Base-by-base conservation (phyloP, 495 filamentous ascomycete species). In the Niebla homalea region DNA sequence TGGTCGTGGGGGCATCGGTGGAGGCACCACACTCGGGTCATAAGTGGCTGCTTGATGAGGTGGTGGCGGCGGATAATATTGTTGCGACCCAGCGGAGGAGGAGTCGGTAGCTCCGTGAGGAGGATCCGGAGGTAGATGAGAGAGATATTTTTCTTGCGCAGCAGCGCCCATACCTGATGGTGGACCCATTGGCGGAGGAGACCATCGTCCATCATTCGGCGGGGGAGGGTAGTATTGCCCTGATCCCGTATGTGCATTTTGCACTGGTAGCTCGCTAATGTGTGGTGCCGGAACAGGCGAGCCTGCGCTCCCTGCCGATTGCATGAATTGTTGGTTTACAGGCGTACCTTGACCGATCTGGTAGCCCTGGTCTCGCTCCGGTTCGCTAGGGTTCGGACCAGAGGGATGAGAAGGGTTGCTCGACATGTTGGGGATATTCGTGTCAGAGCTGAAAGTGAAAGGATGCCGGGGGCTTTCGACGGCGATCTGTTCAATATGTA, bases 51-150 rank as follows among this genome's bases (percentile, higher is more conserved):
- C 21, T 23, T 29, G 46, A 35, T 48, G 46, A 29, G 48, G 37
- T 5, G 48, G 48, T 25, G 45, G 51, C 7, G 51, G 51, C 22
- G 51, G 51, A 5, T 48, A 53, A n/a, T 53, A 49, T 23, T 22
- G 45, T 14, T 48, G 44, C 23, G 51, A 25, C 2, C 25, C 16
- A 16, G 47, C 44, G 32, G 20, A 43, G n/a, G 37, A 23, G 3
- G 15, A 26, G 1, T 26, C 41, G 20, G 42, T 7, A 36, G 12
- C 41, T 19, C 18, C 48, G 1, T 32, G 29, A 32, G 8, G 29
- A 32, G 8, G 29, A 7, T 32, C 14, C 29, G 29, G 0, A 11
- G 29, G 29, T 32, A 12, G 29, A 5, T 22, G 43, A 7, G 15
- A n/a, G n/a, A n/a, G 29, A 32, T 51, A 32, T 19, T 51, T 40